Conservation (phyloP, 73 alveolate species). For the Tetrahymena malaccensis region DNA sequence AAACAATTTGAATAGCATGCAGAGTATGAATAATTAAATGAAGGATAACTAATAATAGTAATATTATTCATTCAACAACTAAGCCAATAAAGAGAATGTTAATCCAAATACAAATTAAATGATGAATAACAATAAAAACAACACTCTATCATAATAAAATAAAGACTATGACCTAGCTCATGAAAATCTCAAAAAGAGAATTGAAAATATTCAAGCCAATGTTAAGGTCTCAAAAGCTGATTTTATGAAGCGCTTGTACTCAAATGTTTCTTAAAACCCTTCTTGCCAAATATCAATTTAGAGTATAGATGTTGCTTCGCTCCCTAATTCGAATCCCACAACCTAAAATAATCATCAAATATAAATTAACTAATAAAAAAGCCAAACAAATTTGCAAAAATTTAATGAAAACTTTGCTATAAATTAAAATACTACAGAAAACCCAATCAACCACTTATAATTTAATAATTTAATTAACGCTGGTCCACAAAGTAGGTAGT, state of each 20-base stretch:
- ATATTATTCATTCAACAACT: neutral
- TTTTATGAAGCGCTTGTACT: neutral
- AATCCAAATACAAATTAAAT: neutral
- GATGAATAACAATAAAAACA: neutral
- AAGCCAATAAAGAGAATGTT: neutral
- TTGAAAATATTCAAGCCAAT: neutral
- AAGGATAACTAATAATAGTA: neutral
- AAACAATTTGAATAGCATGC: neutral
- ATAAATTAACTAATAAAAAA: neutral
- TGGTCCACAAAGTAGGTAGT: neutral
- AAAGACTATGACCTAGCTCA: neutral
- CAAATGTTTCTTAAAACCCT: neutral
- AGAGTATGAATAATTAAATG: neutral
- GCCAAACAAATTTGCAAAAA: neutral
- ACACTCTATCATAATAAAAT: neutral
- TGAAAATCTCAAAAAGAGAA: neutral
- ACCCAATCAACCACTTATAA: neutral
- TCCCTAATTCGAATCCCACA: neutral
- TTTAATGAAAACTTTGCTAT: neutral
- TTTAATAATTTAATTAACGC: neutral
- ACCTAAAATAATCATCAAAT: neutral
- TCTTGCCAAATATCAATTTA: neutral
- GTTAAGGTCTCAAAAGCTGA: neutral
- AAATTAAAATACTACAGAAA: neutral
- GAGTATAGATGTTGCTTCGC: neutral